Conservation (phyloP, 805 yeast genomes). For the Kodamaea restingae region DNA sequence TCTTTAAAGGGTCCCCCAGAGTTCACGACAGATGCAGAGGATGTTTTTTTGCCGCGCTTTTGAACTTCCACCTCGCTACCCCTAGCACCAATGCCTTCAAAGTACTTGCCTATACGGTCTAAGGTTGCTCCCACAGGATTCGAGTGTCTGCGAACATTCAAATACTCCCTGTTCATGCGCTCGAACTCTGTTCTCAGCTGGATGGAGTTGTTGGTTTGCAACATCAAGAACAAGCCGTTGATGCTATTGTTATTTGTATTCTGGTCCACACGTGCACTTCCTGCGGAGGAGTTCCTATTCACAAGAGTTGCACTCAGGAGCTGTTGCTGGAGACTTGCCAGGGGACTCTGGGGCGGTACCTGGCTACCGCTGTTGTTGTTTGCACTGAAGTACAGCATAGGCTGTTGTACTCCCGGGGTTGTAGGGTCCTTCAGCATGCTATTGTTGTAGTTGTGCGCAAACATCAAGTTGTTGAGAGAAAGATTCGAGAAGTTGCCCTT, state of each 20-base stretch:
- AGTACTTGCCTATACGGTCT: constrained; percentile 40
- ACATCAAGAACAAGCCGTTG: constrained; percentile 26
- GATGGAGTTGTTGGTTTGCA: constrained; percentile 42
- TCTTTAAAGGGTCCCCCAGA: constrained; percentile 33
- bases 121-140: constrained; percentile 70
- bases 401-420: constrained; percentile 11
- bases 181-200: constrained; percentile 75
- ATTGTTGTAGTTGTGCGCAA: constrained; percentile 25
- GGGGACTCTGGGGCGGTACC: neutral
- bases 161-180: constrained; percentile 67
- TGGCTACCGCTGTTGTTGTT: neutral
- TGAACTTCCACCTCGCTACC: constrained; percentile 19
- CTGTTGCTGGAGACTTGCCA: constrained; percentile 6
- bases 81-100: constrained; percentile 8
- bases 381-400: constrained; percentile 1
- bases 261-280: constrained; percentile 1
- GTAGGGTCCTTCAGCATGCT: constrained; percentile 9
- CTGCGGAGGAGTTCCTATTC: neutral
- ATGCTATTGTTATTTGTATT: constrained; percentile 18
- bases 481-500: constrained; percentile 35
- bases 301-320: constrained; percentile 1
- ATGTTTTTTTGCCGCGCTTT: constrained; percentile 17
- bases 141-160: constrained; percentile 60
- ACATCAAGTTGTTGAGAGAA: constrained; percentile 38
- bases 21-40: constrained; percentile 1